Percentiles rank a stretch among this genome's conserved stretches.
phyloP scores from a whole-genome alignment of 805 yeast species.

The Tetrapisispora fleetii region DNA sequence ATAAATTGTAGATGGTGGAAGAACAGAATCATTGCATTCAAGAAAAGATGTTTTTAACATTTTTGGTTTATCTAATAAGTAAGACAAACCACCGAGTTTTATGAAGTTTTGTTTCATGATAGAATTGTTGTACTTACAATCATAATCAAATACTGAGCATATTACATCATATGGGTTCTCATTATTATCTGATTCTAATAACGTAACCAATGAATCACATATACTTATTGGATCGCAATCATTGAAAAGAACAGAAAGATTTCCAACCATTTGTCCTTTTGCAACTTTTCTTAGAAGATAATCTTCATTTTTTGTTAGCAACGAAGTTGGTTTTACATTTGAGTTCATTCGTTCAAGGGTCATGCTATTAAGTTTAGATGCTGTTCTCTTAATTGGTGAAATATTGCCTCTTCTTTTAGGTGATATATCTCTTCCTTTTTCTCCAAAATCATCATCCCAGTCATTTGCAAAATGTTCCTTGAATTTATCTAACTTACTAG shows the following conservation, averaged over 20 bases:
- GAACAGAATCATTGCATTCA: constrained; percentile 5
- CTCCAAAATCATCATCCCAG: constrained; percentile 25
- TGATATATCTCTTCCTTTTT: constrained; percentile 9
- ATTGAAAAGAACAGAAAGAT: constrained; percentile 7
- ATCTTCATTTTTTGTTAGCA: not conserved
- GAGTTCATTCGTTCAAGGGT: not conserved
- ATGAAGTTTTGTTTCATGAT: constrained; percentile 14
- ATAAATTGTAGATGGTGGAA: not conserved
- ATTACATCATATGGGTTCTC: not conserved
- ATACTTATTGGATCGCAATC: constrained; percentile 10
- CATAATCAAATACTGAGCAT: constrained; percentile 15
- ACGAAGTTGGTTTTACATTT: not conserved
- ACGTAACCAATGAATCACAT: constrained; percentile 7
- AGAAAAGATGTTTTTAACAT: constrained; percentile 7
- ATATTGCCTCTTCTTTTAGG: constrained; percentile 6
- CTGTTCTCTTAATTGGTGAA: constrained; percentile 1
- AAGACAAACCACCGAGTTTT: constrained; percentile 20
- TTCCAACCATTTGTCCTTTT: constrained; percentile 4
- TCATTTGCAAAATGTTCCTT: constrained; percentile 18
- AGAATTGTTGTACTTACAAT: constrained; percentile 13
- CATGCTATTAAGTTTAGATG: not conserved
- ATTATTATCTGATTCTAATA: constrained; percentile 2
- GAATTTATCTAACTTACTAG: constrained; percentile 16
- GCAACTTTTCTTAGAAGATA: not conserved
- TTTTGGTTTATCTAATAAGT: constrained; percentile 6